Base-by-base conservation (phyloP, 1,139 yeast genomes). In the Casaregolazyma lundiana region DNA sequence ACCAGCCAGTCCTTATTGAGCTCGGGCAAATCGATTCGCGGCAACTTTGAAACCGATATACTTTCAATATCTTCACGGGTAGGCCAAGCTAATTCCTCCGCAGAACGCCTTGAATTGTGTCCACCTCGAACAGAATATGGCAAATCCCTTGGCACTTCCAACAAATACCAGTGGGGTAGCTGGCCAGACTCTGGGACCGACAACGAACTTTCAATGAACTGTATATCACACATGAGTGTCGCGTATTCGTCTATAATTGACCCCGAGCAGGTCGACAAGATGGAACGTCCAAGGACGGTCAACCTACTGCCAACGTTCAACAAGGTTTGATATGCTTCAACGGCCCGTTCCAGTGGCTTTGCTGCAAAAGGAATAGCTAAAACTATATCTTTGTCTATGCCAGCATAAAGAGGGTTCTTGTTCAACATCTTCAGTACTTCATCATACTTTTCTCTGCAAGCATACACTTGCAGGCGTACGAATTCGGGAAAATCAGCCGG, bases 331-430 rank as follows among this genome's bases (percentile, higher is more conserved):
- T 11, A 6, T 13, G 44, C 38, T 22, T 35, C 39, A 9, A 34
- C 5, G 17, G 13, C 24, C 16, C 44, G 22, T 16, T 7, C 13
- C 30, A 41, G 18, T 11, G 44, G 44, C 15, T 26, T 37, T 11
- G 29, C 13, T 9, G 22, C 44, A 35, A 30, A 26, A 35, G 44
- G 44, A 15, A 41, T 35, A 9, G 35, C 30, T 15, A 41, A 18
- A n/a, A 41, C 44, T n/a, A 34, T 41, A 18, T 35, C 44, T 6
- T 22, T 41, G 11, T 41, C 38, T 5, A 41, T 41, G 9, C 39
- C 44, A 17, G 44, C 24, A 21, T 41, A 41, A n/a, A 41, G 20
- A 2, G 44, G 44, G 16, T 41, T 35, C 15, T 34, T 35, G 35
- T 41, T 41, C 24, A 41, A 22, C 22, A 13, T 35, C 20, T 16